Evolutionary conservation across 2,329 filamentous ascomycete genomes (phyloP).

Genomic region (Neodidymelliopsis sp.): DNA sequence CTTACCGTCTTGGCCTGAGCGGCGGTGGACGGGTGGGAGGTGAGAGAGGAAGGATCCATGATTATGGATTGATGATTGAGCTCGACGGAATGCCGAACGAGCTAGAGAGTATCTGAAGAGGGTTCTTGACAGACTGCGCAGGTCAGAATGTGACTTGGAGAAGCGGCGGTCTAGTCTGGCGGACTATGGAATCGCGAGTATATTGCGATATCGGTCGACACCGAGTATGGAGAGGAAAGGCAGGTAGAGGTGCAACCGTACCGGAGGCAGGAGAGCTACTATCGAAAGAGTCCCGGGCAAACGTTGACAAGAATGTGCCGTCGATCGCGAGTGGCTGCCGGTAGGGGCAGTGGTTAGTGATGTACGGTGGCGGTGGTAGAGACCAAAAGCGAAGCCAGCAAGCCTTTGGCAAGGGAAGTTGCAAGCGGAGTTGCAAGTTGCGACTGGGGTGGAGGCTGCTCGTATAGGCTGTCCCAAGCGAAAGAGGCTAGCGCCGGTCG

Average conservation of each 20-base stretch:
- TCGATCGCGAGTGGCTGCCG: constrained; percentile 33
- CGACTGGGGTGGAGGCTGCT: constrained; percentile 39
- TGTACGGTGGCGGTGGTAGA: constrained; percentile 29
- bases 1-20: constrained; percentile 82
- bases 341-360: constrained; percentile 36
- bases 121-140: constrained; percentile 45
- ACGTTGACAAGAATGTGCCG: constrained; percentile 52
- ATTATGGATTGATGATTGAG: constrained; percentile 52
- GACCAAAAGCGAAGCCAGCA: constrained; percentile 54
- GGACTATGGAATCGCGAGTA: constrained; percentile 42
- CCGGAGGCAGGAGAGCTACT: constrained; percentile 89
- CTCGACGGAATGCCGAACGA: constrained; percentile 36
- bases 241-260: constrained; percentile 49
- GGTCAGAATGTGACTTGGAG: constrained; percentile 42
- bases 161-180: constrained; percentile 38
- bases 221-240: constrained; percentile 27
- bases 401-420: constrained; percentile 47
- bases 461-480: constrained; percentile 35
- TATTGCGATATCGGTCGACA: constrained; percentile 44
- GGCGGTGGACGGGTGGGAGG: constrained; percentile 89
- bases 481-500: constrained; percentile 43
- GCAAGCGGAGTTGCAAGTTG: constrained; percentile 31
- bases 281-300: constrained; percentile 93
- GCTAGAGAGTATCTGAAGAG: constrained; percentile 38
- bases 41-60: constrained; percentile 79